Evolutionary conservation across 768 basidiomycete species (phyloP).

Genomic region (Mycena vitilis): DNA sequence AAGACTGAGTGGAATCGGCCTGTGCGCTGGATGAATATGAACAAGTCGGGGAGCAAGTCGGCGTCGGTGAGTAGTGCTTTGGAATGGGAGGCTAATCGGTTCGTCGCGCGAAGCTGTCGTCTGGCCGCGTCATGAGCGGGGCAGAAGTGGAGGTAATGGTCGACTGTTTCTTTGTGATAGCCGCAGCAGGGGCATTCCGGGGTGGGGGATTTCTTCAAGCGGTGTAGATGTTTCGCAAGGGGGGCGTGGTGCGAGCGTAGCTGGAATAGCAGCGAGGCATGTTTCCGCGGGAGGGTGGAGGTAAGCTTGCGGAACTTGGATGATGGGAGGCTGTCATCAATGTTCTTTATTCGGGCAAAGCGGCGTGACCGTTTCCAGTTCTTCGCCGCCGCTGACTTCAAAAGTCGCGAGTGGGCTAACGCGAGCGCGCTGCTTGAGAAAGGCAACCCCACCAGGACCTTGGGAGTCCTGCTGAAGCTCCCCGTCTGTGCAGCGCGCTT

Average conservation of each 20-base stretch:
- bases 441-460: neutral
- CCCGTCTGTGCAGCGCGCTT: constrained; percentile 5
- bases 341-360: neutral
- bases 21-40: too few relatives aligned
- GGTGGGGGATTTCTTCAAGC: too few relatives aligned
- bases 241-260: constrained; percentile 8
- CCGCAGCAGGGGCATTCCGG: too few relatives aligned
- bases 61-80: too few relatives aligned
- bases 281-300: neutral
- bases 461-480: neutral
- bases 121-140: too few relatives aligned
- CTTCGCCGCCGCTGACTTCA: neutral
- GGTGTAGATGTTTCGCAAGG: too few relatives aligned
- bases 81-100: too few relatives aligned
- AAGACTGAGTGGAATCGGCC: too few relatives aligned
- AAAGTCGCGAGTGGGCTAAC: neutral
- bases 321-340: neutral
- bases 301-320: neutral
- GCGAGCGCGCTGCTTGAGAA: neutral
- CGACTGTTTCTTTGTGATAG: too few relatives aligned
- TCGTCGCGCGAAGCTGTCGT: too few relatives aligned
- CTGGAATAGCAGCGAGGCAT: constrained; percentile 10
- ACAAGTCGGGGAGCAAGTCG: too few relatives aligned
- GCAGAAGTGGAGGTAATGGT: too few relatives aligned
- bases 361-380: neutral